Conservation (phyloP, 2,329 filamentous ascomycete species). For the Fusarium secorum region DNA sequence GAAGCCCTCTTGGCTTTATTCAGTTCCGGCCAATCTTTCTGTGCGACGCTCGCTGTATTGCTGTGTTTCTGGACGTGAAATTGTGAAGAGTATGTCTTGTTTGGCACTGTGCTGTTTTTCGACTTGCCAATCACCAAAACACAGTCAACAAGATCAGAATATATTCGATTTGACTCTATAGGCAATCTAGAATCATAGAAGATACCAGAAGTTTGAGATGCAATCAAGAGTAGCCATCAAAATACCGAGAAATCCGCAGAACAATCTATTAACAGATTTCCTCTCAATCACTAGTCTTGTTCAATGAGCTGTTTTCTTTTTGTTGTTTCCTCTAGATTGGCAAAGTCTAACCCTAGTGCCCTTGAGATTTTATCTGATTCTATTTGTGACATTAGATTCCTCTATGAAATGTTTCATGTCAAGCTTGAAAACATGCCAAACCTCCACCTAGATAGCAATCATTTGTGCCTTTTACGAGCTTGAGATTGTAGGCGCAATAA, state of each 20-base stretch:
- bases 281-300: fast-evolving
- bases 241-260: background rate
- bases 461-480: background rate
- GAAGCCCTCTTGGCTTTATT: fast-evolving
- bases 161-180: fast-evolving
- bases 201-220: fast-evolving
- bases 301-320: fast-evolving
- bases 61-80: background rate
- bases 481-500: fast-evolving
- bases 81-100: background rate
- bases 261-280: no score
- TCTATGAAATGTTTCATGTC: fast-evolving
- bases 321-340: fast-evolving
- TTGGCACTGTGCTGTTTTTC: fast-evolving
- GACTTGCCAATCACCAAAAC: background rate
- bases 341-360: fast-evolving
- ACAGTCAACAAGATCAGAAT: fast-evolving
- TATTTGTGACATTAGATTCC: background rate
- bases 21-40: background rate
- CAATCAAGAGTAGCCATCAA: background rate
- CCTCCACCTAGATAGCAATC: background rate
- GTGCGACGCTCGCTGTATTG: background rate
- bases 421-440: background rate
- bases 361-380: background rate
- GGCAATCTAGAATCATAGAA: fast-evolving